Percentiles rank a stretch among this genome's conserved stretches.
phyloP scores from a whole-genome alignment of 768 basidiomycete genomes.

The Leccinum variicolor region DNA sequence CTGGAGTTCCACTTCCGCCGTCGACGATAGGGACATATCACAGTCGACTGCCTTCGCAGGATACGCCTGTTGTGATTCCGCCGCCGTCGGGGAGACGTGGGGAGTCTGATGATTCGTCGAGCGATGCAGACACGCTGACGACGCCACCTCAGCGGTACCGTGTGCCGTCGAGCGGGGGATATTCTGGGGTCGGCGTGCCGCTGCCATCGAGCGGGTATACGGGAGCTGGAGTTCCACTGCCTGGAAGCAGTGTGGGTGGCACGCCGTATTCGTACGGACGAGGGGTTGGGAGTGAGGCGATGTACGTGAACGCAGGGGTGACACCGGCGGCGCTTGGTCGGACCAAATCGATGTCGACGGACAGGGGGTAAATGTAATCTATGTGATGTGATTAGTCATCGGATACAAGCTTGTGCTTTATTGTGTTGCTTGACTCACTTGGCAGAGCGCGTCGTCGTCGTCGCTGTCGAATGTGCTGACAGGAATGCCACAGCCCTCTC shows the following conservation, averaged over 20 bases:
- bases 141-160: slow-evolving; percentile 29
- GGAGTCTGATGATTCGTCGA: slow-evolving; percentile 31
- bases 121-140: slow-evolving; percentile 34
- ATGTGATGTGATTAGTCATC: slow-evolving; percentile 21
- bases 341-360: slow-evolving; percentile 15
- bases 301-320: slow-evolving; percentile 17
- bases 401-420: neutral
- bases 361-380: slow-evolving; percentile 8
- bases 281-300: slow-evolving; percentile 8
- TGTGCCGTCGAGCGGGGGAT: slow-evolving; percentile 16
- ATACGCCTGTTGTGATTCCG: slow-evolving; percentile 26
- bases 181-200: slow-evolving; percentile 4
- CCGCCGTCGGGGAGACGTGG: slow-evolving; percentile 22
- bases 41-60: slow-evolving; percentile 21
- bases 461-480: neutral
- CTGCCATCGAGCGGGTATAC: neutral
- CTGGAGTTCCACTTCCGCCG: slow-evolving; percentile 31
- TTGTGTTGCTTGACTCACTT: neutral
- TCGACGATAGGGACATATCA: slow-evolving; percentile 26
- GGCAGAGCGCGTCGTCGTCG: neutral
- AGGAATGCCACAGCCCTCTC: slow-evolving; percentile 34
- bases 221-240: slow-evolving; percentile 9
- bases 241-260: slow-evolving; percentile 1
- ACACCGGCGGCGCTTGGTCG: slow-evolving; percentile 25
- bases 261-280: slow-evolving; percentile 22